Evolutionary conservation across 768 basidiomycete species (phyloP), one percentile per base, ranked within the genome.

Genomic region (Multifurca ochricompacta): DNA sequence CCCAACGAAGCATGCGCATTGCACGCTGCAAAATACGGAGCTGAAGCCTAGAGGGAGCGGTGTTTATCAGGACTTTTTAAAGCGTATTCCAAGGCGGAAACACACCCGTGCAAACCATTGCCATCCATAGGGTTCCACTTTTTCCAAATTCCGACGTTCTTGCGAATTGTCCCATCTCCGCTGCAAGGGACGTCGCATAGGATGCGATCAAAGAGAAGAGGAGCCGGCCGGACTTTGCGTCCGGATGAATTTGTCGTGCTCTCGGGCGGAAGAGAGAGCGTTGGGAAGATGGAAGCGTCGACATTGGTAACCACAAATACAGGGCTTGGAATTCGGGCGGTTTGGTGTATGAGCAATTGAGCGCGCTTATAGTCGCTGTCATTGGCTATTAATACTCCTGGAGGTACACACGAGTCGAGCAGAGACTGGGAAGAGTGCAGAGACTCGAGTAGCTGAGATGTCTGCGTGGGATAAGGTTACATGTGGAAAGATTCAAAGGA

Each of bases 171-270:
- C 0, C 95, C 96, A 67, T 99, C 96, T 4, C 96, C 96, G 63
- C 90, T 93, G 66, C 96, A 99, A 8, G 96, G 96, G 8, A 99
- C 96, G 67, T 98, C 96, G 46, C 92, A 94, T 31, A 99, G 70
- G 54, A 99, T 95, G 30, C 95, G 76, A 67, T 98, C 95, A 63
- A 96, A 99, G 53, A 84, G 69, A 47, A 99, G 72, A 28, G 78
- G 75, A 14, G 59, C 19, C 9, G 34, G 10, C 48, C 71, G 68
- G 13, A 61, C 61, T 58, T 59, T 68, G 56, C 45, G 68, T 57
- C 54, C 64, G 40, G 70, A 61, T 57, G 70, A 67, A 68, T 66
- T 65, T 41, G 63, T 64, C 28, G 48, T 50, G 28, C 60, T 58
- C 52, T 65, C 60, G 18, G 65, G 63, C 3, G 69, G 67, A 23